These are phyloP conservation scores for Ligustrum vulgare DNA, from an alignment of 257 asterid species.

Conservation along the genomic window DNA sequence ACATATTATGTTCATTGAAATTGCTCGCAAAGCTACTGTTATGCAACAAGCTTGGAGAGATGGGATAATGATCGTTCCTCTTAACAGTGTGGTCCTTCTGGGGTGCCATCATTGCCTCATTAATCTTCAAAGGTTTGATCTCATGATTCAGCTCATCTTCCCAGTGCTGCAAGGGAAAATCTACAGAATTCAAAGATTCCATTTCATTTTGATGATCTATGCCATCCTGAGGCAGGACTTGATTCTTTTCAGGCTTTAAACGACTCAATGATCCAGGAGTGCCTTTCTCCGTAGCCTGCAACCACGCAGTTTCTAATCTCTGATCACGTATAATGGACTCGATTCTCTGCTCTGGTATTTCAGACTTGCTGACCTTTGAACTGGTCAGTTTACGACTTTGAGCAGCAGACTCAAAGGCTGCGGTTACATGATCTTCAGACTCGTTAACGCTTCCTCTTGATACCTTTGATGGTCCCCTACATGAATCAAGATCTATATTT, in stretches of 20 bases:
- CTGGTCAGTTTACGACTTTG: slow-evolving; percentile 34
- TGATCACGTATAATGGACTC: slow-evolving; percentile 87
- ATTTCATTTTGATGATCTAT: slow-evolving; percentile 37
- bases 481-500: slow-evolving; percentile 26
- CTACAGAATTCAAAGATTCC: slow-evolving; percentile 41
- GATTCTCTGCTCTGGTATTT: slow-evolving; percentile 65
- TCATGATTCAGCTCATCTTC: slow-evolving; percentile 75
- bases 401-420: slow-evolving; percentile 28
- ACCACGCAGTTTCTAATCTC: slow-evolving; percentile 89
- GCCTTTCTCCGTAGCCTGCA: slow-evolving; percentile 89
- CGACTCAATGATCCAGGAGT: slow-evolving; percentile 61
- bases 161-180: slow-evolving; percentile 55
- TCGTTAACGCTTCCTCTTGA: slow-evolving; percentile 41
- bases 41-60: slow-evolving; percentile 91
- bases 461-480: slow-evolving; percentile 29
- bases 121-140: slow-evolving; percentile 57
- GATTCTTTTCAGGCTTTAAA: slow-evolving; percentile 81
- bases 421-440: slow-evolving; percentile 33
- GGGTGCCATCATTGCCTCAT: slow-evolving; percentile 36
- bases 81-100: slow-evolving; percentile 52
- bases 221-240: slow-evolving; percentile 82
- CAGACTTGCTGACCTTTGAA: slow-evolving; percentile 33
- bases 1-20: slow-evolving; percentile 68
- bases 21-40: slow-evolving; percentile 52
- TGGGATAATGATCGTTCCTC: slow-evolving; percentile 55